phyloP scores from a whole-genome alignment of 768 basidiomycete genomes.

The Chalciporus pseudorubinellus region DNA sequence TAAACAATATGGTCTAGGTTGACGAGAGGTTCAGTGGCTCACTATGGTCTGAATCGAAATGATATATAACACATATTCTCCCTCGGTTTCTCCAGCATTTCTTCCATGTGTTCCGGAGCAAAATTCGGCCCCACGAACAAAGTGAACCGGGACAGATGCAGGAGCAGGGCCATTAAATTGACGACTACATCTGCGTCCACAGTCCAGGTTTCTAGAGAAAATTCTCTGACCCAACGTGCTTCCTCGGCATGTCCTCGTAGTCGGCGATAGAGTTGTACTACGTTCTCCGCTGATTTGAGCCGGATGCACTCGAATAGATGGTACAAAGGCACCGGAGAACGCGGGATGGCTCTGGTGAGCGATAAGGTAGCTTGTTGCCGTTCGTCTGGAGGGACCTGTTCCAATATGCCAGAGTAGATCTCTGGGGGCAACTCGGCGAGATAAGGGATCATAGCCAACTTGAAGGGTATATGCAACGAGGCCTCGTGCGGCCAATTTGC shows the following conservation, averaged over 20 bases:
- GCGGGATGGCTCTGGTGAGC: constrained; percentile 62
- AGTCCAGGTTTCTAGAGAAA: constrained; percentile 61
- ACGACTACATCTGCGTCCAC: constrained; percentile 74
- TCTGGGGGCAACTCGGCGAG: constrained; percentile 56
- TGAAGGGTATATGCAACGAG: too few species aligned
- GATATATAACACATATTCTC: constrained; percentile 49
- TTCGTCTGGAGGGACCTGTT: constrained; percentile 43
- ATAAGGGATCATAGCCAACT: constrained; percentile 14
- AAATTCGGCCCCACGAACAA: constrained; percentile 77
- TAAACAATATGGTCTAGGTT: constrained; percentile 2
- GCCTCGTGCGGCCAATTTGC: not conserved
- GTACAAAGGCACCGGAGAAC: constrained; percentile 51
- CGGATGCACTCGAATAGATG: constrained; percentile 59
- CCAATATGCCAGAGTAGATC: constrained; percentile 59
- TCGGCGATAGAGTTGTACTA: constrained; percentile 54
- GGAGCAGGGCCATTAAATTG: constrained; percentile 62
- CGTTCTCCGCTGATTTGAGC: constrained; percentile 49
- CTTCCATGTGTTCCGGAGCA: constrained; percentile 77
- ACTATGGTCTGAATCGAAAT: constrained; percentile 84
- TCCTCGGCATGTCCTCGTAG: constrained; percentile 40
- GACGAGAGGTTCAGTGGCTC: constrained; percentile 27
- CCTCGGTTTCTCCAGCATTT: constrained; percentile 55
- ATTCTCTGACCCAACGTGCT: constrained; percentile 43
- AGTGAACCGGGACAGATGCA: constrained; percentile 46
- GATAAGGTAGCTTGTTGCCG: constrained; percentile 55